Percentiles rank a stretch among this genome's conserved stretches.
These are phyloP conservation scores for Phytopythium cucurbitacearum DNA, from an alignment of 352 stramenopile species.

Conservation along the genomic window DNA sequence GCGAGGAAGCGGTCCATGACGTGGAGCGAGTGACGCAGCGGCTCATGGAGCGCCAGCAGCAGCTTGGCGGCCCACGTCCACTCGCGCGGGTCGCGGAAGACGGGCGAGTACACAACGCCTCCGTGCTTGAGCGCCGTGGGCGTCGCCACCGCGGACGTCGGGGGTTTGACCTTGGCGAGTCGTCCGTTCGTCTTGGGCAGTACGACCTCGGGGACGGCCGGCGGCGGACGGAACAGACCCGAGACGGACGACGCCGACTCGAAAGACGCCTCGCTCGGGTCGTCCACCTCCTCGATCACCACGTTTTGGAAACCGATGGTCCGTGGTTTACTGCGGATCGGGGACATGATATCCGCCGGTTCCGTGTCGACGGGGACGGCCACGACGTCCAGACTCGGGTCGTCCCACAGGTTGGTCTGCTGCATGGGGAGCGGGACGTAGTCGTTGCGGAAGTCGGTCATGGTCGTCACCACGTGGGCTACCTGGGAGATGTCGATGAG, in stretches of 20 bases:
- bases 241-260: not conserved
- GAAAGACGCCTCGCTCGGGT: not conserved
- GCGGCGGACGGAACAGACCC: not conserved
- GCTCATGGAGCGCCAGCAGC: slow-evolving; percentile 67
- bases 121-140: slow-evolving; percentile 45
- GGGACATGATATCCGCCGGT: slow-evolving; percentile 38
- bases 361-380: slow-evolving; percentile 27
- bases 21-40: slow-evolving; percentile 74
- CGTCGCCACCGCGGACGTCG: slow-evolving; percentile 34
- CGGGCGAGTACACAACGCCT: slow-evolving; percentile 61
- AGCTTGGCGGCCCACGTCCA: slow-evolving; percentile 72
- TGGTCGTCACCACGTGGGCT: slow-evolving; percentile 59
- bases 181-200: not conserved
- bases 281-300: slow-evolving; percentile 32
- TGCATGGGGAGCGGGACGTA: slow-evolving; percentile 35
- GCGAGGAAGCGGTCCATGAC: slow-evolving; percentile 82
- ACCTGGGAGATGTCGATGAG: slow-evolving; percentile 72
- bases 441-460: slow-evolving; percentile 65
- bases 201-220: not conserved
- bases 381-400: slow-evolving; percentile 19
- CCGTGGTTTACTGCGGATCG: slow-evolving; percentile 20
- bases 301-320: slow-evolving; percentile 12
- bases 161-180: slow-evolving; percentile 16
- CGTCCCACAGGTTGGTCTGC: slow-evolving; percentile 56
- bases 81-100: slow-evolving; percentile 52